phyloP scores from a whole-genome alignment of 768 basidiomycete genomes.

The Porphyrellus cyaneotinctus region DNA sequence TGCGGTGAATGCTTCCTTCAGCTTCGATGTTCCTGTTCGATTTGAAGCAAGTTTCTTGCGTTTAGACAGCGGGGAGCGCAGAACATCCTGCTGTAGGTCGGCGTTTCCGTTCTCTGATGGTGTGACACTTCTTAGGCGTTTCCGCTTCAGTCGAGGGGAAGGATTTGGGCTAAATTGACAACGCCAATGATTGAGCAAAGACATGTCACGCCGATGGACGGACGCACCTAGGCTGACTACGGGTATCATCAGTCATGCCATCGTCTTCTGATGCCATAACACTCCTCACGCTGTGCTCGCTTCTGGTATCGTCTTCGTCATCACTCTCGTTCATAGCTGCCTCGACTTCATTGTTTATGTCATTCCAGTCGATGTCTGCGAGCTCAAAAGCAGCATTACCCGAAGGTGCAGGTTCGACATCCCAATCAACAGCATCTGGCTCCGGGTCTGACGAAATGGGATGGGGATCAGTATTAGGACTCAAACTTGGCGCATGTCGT shows the following conservation, averaged over 20 bases:
- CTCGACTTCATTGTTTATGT: conserved; percentile 83
- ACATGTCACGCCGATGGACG: conserved; percentile 19
- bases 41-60: conserved; percentile 72
- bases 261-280: conserved; percentile 48
- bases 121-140: conserved; percentile 68
- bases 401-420: conserved; percentile 39
- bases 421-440: conserved; percentile 68
- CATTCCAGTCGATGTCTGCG: conserved; percentile 72
- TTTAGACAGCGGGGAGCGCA: conserved; percentile 73
- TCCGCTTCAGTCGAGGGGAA: conserved; percentile 51
- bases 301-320: conserved; percentile 42
- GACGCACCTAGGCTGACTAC: conserved; percentile 42
- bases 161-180: conserved; percentile 34
- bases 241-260: conserved; percentile 44
- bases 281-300: conserved; percentile 41
- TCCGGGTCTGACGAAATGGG: conserved; percentile 65
- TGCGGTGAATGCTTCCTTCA: conserved; percentile 64
- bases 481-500: conserved; percentile 36
- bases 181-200: conserved; percentile 5
- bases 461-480: conserved; percentile 44
- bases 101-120: conserved; percentile 55
- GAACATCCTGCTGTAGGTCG: conserved; percentile 36
- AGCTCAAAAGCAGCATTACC: conserved; percentile 42
- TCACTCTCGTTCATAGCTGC: conserved; percentile 82
- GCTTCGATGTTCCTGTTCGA: conserved; percentile 58